Percentiles rank a stretch among this genome's conserved stretches.
phyloP scores from a whole-genome alignment of 192 early-diverging fungal genomes.

The Backusella macrospora region DNA sequence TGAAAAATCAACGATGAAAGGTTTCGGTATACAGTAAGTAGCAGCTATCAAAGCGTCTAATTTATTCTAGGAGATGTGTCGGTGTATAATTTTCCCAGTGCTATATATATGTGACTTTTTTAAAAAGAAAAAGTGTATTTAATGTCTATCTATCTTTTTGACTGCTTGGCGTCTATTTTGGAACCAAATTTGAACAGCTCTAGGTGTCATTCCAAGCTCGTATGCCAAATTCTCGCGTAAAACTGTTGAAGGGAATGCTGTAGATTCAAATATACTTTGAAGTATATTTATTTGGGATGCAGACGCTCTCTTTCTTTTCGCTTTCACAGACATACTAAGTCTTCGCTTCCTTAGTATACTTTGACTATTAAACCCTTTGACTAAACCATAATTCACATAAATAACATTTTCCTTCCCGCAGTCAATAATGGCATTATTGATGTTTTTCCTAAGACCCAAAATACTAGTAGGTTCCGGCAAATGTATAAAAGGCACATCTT shows the following conservation, averaged over 20 bases:
- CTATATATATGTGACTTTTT: not conserved
- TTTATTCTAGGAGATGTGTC: not conserved
- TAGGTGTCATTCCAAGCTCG: slow-evolving; percentile 67
- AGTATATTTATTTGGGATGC: not conserved
- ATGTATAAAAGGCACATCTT: not conserved
- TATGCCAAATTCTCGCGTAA: slow-evolving; percentile 42
- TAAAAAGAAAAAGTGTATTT: not conserved
- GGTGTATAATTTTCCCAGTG: not conserved
- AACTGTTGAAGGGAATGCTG: slow-evolving; percentile 8
- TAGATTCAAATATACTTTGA: slow-evolving; percentile 15
- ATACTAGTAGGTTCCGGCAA: not conserved
- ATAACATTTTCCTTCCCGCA: not conserved
- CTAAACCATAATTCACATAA: not conserved
- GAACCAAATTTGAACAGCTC: slow-evolving; percentile 85
- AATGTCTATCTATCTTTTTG: slow-evolving; percentile 14
- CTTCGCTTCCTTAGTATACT: not conserved
- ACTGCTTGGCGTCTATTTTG: slow-evolving; percentile 70
- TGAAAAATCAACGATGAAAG: not conserved
- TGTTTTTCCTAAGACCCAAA: not conserved
- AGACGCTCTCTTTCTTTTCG: slow-evolving; percentile 7
- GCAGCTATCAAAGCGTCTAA: not conserved
- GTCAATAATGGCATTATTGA: not conserved
- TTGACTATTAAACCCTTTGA: too few relatives aligned
- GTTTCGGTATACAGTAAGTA: not conserved
- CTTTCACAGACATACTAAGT: not conserved